phyloP scores from a whole-genome alignment of 1,284 basidiomycete species.

The Ganoderma boninense region DNA sequence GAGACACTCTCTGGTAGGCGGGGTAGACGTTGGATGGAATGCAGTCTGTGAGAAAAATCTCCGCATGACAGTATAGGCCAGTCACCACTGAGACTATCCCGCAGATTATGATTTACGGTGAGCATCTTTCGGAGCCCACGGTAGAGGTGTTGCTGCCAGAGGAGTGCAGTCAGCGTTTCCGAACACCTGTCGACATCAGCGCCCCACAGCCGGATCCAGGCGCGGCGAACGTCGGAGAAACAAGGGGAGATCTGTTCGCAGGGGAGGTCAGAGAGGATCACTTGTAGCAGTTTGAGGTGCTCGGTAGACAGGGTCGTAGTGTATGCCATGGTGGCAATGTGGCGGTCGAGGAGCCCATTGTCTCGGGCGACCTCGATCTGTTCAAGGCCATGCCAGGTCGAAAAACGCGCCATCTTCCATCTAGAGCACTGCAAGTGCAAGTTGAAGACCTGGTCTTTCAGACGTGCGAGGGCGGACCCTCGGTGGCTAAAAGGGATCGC shows the following conservation, averaged over 20 bases:
- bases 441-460: too few relatives aligned
- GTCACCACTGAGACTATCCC: not conserved
- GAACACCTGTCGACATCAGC: not conserved
- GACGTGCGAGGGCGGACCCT: constrained; percentile 9
- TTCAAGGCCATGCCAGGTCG: constrained; percentile 23
- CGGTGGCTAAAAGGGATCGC: not conserved
- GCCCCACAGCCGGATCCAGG: not conserved
- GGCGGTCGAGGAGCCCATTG: constrained; percentile 20
- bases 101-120: not conserved
- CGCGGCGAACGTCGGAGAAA: not conserved
- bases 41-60: too few relatives aligned
- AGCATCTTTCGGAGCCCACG: not conserved
- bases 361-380: constrained; percentile 18
- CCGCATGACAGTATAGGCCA: not conserved
- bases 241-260: not conserved
- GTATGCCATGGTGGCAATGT: constrained; percentile 24
- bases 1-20: not conserved
- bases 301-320: constrained; percentile 21
- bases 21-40: not conserved
- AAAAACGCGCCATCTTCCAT: too few relatives aligned
- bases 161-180: not conserved
- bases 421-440: too few relatives aligned
- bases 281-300: constrained; percentile 1
- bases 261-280: not conserved
- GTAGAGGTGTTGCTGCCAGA: not conserved